Conservation (phyloP, 371 early-diverging fungal genomes). For the Mortierella sp. region DNA sequence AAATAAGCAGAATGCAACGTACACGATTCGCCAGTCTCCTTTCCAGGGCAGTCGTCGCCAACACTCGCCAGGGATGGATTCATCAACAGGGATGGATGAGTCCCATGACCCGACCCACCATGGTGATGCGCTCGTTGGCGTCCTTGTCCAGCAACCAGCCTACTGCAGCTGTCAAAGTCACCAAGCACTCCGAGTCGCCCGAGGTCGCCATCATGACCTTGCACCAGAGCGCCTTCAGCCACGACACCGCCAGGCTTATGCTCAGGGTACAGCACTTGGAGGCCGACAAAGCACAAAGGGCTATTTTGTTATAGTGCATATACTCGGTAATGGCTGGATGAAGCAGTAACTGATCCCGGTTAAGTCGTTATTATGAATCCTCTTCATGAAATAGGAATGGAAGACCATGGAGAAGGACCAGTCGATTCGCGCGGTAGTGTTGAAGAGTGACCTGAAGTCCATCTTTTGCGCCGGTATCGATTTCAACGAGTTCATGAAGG, state of each 20-base stretch:
- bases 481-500: conserved; percentile 52
- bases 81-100: conserved; percentile 13
- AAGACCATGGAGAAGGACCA: conserved; percentile 50
- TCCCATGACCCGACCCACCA: conserved; percentile 15
- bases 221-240: conserved; percentile 48
- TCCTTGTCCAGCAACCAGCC: conserved; percentile 10
- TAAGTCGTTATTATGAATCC: not conserved
- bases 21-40: conserved; percentile 22
- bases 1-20: conserved; percentile 22
- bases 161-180: conserved; percentile 21
- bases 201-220: conserved; percentile 46
- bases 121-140: conserved; percentile 24
- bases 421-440: conserved; percentile 38
- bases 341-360: too few species aligned
- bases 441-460: conserved; percentile 54
- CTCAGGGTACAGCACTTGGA: conserved; percentile 26
- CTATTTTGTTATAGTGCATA: not conserved
- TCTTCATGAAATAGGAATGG: conserved; percentile 35
- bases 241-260: conserved; percentile 45
- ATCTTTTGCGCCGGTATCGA: conserved; percentile 58
- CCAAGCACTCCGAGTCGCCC: conserved; percentile 34
- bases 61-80: conserved; percentile 3
- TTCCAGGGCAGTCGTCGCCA: conserved; percentile 8
- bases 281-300: not conserved
- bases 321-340: not conserved